These are phyloP conservation scores for Ophiostoma sp. DNA, from an alignment of 2,329 filamentous ascomycete species.

Conservation along the genomic window DNA sequence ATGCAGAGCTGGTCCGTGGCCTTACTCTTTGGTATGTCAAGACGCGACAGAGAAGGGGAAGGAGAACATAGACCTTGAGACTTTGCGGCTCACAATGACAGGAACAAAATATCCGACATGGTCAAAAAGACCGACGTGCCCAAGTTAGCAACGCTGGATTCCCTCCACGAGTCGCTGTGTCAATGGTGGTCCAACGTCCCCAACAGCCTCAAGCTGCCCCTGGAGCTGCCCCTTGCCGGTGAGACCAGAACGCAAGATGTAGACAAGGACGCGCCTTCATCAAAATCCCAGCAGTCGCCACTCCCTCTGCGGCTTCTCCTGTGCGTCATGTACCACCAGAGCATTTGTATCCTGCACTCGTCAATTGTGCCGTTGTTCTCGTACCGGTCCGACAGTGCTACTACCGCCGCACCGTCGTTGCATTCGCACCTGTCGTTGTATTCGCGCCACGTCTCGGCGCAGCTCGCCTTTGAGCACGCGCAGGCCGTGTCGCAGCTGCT, in stretches of 20 bases:
- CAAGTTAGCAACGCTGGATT: neutral
- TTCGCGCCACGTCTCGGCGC: constrained; percentile 3
- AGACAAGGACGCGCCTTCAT: neutral
- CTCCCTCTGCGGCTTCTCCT: neutral
- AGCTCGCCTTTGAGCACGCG: constrained; percentile 6
- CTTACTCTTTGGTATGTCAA: neutral
- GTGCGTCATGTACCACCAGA: neutral
- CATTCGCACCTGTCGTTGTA: neutral
- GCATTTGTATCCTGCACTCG: neutral
- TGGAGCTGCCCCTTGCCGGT: no score
- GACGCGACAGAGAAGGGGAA: no score
- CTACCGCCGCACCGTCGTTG: neutral
- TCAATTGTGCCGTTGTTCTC: neutral
- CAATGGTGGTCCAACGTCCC: neutral
- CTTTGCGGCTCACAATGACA: no score
- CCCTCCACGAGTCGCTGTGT: neutral
- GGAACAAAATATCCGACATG: constrained; percentile 10
- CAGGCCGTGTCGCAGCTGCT: constrained; percentile 5
- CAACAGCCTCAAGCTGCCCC: neutral
- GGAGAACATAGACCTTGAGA: no score
- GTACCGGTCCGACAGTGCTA: neutral
- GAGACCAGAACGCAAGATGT: neutral
- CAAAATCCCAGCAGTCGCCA: no score
- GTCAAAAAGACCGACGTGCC: constrained; percentile 5
- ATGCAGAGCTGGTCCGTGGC: neutral